Conservation (phyloP, 805 yeast genomes). For the Candida alai region DNA sequence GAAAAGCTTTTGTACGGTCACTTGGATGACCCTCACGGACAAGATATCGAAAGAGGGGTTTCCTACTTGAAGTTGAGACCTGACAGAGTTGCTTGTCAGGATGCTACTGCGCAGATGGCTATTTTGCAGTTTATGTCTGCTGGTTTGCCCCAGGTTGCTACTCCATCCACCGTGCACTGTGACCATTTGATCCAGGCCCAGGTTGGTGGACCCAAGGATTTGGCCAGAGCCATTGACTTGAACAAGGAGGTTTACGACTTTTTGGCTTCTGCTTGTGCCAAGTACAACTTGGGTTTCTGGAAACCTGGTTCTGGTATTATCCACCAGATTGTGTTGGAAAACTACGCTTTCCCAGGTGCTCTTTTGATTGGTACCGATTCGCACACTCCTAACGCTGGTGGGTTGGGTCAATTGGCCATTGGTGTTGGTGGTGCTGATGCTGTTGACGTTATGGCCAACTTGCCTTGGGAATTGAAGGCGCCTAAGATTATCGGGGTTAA, state of each 20-base stretch:
- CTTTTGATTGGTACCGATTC: constrained; percentile 96
- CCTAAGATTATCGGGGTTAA: constrained; percentile 95
- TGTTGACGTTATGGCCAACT: constrained; percentile 90
- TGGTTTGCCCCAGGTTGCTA: constrained; percentile 85
- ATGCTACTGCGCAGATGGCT: constrained; percentile 99
- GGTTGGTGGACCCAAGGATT: constrained; percentile 82
- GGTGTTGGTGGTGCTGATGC: constrained; percentile 99
- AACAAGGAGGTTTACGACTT: constrained; percentile 95
- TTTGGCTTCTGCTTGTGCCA: constrained; percentile 83
- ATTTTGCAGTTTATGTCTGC: constrained; percentile 95
- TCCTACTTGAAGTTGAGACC: constrained; percentile 93
- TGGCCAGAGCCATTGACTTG: constrained; percentile 78
- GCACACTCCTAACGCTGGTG: constrained; percentile 98
- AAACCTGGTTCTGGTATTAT: constrained; percentile 98
- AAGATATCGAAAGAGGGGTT: constrained; percentile 80
- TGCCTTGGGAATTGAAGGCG: constrained; percentile 97
- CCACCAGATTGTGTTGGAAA: constrained; percentile 94
- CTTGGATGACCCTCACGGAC: constrained; percentile 87
- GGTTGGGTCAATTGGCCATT: constrained; percentile 94
- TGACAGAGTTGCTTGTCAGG: constrained; percentile 98
- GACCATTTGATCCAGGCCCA: constrained; percentile 97
- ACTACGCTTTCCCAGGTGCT: constrained; percentile 97
- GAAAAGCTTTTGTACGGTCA: constrained; percentile 95
- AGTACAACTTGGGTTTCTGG: constrained; percentile 98
- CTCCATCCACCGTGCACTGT: constrained; percentile 96